These are phyloP conservation scores for Ustilago tritici DNA, from an alignment of 1,284 basidiomycete species.

Conservation along the genomic window DNA sequence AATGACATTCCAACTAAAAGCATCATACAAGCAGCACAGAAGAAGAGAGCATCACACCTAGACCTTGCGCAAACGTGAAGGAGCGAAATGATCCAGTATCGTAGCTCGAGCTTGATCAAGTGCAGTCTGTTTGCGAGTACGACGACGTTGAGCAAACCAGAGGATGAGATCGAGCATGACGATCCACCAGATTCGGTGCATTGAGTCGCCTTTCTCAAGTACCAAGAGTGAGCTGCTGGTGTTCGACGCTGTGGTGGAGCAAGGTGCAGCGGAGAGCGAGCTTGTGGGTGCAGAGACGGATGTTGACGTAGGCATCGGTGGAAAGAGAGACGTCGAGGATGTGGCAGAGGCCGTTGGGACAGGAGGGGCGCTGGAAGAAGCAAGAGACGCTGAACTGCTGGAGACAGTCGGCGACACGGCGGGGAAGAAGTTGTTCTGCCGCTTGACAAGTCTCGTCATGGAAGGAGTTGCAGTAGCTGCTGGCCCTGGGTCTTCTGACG, in stretches of 20 bases:
- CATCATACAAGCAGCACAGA: background rate
- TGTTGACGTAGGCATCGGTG: background rate
- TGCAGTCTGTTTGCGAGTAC: conserved; percentile 18
- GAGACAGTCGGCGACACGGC: background rate
- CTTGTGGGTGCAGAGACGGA: background rate
- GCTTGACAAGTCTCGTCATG: conserved; percentile 20
- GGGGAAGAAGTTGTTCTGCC: conserved; percentile 22
- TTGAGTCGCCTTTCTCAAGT: conserved; percentile 7
- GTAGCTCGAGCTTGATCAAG: conserved; percentile 9
- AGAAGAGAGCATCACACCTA: background rate
- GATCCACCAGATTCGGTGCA: conserved; percentile 36
- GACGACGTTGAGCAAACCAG: conserved; percentile 33
- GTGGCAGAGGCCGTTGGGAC: background rate
- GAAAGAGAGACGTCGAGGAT: background rate
- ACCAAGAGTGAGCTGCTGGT: background rate
- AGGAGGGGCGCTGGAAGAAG: background rate
- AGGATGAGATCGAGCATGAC: conserved; percentile 23
- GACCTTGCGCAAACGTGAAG: background rate
- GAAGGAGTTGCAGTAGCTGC: background rate
- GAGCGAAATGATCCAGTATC: background rate
- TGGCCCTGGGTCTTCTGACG: background rate
- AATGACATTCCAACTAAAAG: background rate
- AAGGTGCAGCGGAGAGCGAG: background rate
- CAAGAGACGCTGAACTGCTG: background rate
- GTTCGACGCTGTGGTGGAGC: background rate